Base-by-base conservation (phyloP, 345 rosid genomes). In the Populus euphratica region DNA sequence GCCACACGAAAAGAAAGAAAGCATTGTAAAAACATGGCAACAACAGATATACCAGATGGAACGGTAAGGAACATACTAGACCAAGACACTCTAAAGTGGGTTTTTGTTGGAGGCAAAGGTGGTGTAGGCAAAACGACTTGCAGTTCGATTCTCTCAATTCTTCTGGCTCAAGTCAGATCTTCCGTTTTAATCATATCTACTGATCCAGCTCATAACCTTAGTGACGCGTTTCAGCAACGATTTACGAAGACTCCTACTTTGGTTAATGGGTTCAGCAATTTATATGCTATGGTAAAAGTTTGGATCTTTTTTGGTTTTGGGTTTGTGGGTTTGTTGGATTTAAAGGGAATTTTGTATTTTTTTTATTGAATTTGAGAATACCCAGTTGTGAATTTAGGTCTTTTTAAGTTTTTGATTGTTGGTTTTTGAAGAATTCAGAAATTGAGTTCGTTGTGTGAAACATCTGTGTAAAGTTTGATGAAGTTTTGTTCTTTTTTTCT, bases 131-230 rank as follows among this genome's bases (percentile, higher is more conserved):
- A 96, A 86, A 96, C 99, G 67, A 94, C 97, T 13, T 92, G 99
- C 86, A 96, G 99, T 84, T 96, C 98, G 4, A 89, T 94, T 50
- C 84, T 96, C 31, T 84, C 99, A 50, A 90, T 92, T 81, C 90
- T 93, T 62, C 82, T 96, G 70, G 90, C 98, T 47, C 73, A 76
- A 76, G 94, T 94, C 76, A 91, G 99, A 83, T 78, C 97, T 78
- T 94, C 99, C 43, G 99, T 96, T 44, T 84, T 96, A 83, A 94
- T 96, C 87, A 96, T 96, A 74, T 96, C 99, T 84, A 96, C 99
- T 61, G 99, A 96, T 76, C 99, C 99, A 2, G 99, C 99, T 83
- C 99, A 96, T 87, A 96, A 96, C 85, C 98, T 96, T 86, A 96
- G 98, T 85, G 97, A 96, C 78, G 98, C 98, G 8, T 96, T 96